Evolutionary conservation across 2,329 filamentous ascomycete species (phyloP).

Genomic region (Exophiala lecanii-corni): DNA sequence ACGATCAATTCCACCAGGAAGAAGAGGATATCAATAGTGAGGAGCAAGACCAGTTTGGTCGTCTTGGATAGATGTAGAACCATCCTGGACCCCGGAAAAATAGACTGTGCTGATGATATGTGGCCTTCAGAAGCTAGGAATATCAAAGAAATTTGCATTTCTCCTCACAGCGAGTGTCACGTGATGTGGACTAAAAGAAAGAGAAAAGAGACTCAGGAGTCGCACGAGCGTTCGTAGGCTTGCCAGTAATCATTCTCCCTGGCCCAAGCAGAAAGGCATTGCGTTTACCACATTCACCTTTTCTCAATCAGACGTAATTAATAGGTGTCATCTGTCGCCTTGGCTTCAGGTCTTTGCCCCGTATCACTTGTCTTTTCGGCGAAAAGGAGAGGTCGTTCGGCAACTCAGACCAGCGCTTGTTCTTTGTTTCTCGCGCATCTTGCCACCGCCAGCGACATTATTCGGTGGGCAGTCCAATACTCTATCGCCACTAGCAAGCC

Average conservation of each 20-base stretch:
- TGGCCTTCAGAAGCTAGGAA: background rate
- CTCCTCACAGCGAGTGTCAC: slow-evolving; percentile 1
- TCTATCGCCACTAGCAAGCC: background rate
- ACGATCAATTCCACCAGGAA: slow-evolving; percentile 82
- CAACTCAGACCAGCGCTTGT: slow-evolving; percentile 4
- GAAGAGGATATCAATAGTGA: slow-evolving; percentile 81
- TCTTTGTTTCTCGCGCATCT: background rate
- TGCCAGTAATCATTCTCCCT: background rate
- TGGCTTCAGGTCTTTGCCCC: background rate
- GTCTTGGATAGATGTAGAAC: slow-evolving; percentile 76
- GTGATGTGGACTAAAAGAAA: background rate
- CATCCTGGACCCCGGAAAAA: background rate
- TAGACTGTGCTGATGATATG: slow-evolving; percentile 1
- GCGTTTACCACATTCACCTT: background rate
- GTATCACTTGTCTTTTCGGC: background rate
- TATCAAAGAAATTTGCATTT: background rate
- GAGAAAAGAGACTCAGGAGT: background rate
- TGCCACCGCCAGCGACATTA: background rate
- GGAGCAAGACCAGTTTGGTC: slow-evolving; percentile 83
- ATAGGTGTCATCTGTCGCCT: background rate
- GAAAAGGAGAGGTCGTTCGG: background rate
- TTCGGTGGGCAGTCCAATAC: background rate
- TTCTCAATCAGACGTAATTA: background rate
- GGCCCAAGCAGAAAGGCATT: background rate
- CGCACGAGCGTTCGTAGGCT: background rate